Evolutionary conservation across 176 grass and related monocot species (phyloP).

Genomic region (Musa itinerans): DNA sequence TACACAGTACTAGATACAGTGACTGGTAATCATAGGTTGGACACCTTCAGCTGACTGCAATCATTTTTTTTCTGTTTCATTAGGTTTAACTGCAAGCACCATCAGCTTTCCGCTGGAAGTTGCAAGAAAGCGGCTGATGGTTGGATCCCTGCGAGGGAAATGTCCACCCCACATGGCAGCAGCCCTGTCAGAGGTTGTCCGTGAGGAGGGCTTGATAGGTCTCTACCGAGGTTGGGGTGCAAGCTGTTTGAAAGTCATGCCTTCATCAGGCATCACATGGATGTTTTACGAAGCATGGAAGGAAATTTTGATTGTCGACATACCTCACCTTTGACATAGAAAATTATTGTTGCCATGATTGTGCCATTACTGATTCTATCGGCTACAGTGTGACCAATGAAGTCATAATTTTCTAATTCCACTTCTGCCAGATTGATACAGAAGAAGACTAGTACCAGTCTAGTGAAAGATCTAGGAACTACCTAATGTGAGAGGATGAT

Average conservation of each 20-base stretch:
- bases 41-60: not conserved
- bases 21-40: too few relatives aligned
- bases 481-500: not conserved
- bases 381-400: not conserved
- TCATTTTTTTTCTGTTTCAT: not conserved
- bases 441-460: not conserved
- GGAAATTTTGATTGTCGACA: constrained; percentile 45
- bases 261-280: constrained; percentile 80
- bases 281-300: constrained; percentile 98
- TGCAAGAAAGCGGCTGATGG: constrained; percentile 82
- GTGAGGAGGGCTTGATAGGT: constrained; percentile 48
- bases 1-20: too few relatives aligned
- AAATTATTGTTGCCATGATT: not conserved
- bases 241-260: constrained; percentile 91
- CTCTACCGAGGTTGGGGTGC: constrained; percentile 74
- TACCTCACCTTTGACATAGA: not conserved
- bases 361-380: not conserved
- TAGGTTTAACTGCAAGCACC: constrained; percentile 76
- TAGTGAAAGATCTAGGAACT: not conserved
- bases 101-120: constrained; percentile 93
- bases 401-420: not conserved
- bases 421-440: not conserved
- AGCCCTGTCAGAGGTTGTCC: constrained; percentile 54
- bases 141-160: constrained; percentile 55
- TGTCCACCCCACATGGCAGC: constrained; percentile 65